Conservation (phyloP, 345 rosid genomes). For the Microcos paniculata region DNA sequence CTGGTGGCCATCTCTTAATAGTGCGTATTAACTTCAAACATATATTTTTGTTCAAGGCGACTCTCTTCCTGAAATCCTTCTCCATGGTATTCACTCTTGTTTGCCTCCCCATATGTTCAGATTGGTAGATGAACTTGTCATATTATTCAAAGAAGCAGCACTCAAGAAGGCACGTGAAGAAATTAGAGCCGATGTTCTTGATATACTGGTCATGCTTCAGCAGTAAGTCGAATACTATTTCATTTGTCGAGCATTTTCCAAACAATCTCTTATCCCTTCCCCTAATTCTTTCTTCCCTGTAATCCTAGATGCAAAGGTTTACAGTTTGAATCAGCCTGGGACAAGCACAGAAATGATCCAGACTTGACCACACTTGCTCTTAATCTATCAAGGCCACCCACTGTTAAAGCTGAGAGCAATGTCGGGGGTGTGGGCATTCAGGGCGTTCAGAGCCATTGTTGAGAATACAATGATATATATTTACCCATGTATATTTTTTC, state of each 20-base stretch:
- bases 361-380: constrained; percentile 42
- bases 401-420: not conserved
- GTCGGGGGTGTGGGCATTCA: not conserved
- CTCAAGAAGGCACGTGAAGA: constrained; percentile 60
- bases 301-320: constrained; percentile 57
- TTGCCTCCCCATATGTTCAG: constrained; percentile 31
- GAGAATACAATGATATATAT: not conserved
- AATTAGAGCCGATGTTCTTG: constrained; percentile 51
- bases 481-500: not conserved
- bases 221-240: constrained; percentile 43
- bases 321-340: constrained; percentile 70
- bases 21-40: not conserved
- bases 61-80: not conserved
- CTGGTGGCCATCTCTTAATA: not conserved
- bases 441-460: constrained; percentile 10
- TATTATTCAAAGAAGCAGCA: constrained; percentile 67
- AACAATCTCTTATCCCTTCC: not conserved
- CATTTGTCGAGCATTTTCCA: not conserved
- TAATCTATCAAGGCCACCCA: constrained; percentile 24
- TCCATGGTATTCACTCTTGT: not conserved
- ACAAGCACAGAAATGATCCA: constrained; percentile 57
- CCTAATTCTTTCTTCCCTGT: constrained; percentile 3
- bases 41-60: not conserved
- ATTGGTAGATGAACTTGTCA: constrained; percentile 76
- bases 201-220: constrained; percentile 61